Evolutionary conservation across 805 yeast genomes (phyloP).

Genomic region (Hanseniaspora osmophila): DNA sequence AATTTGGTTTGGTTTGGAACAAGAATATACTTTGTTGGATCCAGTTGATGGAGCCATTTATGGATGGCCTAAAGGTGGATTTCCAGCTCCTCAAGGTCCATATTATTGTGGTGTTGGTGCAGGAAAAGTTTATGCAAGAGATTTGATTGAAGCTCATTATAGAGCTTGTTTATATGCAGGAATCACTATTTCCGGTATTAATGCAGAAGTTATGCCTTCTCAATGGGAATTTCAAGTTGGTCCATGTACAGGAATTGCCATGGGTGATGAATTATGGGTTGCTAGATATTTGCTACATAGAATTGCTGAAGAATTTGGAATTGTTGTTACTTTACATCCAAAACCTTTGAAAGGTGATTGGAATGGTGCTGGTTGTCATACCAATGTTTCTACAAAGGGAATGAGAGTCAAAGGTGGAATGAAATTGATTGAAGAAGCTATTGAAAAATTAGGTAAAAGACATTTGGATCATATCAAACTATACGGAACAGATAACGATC

Average conservation of each 20-base stretch:
- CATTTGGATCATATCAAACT: constrained; percentile 91
- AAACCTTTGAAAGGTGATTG: constrained; percentile 97
- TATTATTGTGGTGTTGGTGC: constrained; percentile 99
- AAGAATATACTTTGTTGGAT: constrained; percentile 94
- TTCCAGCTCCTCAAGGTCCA: constrained; percentile 99
- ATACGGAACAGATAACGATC: constrained; percentile 90
- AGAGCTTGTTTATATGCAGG: constrained; percentile 95
- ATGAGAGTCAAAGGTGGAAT: constrained; percentile 97
- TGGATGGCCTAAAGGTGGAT: constrained; percentile 99
- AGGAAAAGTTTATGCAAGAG: constrained; percentile 95
- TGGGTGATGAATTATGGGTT: constrained; percentile 97
- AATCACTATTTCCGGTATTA: constrained; percentile 82
- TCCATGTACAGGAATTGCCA: constrained; percentile 85
- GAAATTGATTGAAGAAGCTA: constrained; percentile 83
- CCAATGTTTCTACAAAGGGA: constrained; percentile 82
- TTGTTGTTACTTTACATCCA: constrained; percentile 97
- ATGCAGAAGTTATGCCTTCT: constrained; percentile 99
- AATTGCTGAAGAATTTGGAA: constrained; percentile 97
- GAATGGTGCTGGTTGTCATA: constrained; percentile 99
- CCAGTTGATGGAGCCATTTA: constrained; percentile 66
- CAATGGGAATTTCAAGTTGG: constrained; percentile 99
- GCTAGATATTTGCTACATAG: constrained; percentile 86
- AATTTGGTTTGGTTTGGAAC: constrained; percentile 97
- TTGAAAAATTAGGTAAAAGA: constrained; percentile 87
- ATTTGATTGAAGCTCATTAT: constrained; percentile 97